phyloP scores from a whole-genome alignment of 208 protist species.

The Trypanosoma congolense region DNA sequence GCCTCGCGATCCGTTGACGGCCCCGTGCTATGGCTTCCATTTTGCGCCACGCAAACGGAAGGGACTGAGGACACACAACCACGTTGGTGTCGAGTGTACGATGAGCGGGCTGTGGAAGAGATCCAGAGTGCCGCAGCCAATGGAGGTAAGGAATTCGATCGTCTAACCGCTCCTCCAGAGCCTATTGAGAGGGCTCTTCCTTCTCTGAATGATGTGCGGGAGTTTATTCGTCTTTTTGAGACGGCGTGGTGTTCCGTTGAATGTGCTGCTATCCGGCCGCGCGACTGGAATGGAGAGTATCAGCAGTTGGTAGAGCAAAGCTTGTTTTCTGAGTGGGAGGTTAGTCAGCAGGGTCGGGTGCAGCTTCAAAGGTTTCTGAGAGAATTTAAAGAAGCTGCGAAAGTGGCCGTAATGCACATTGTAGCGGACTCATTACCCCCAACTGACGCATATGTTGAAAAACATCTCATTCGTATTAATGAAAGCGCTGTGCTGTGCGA shows the following conservation, averaged over 20 bases:
- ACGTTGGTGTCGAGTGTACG: slow-evolving; percentile 48
- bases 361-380: slow-evolving; percentile 18
- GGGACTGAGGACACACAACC: background rate
- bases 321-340: slow-evolving; percentile 14
- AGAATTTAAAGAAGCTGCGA: slow-evolving; percentile 32
- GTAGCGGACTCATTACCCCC: slow-evolving; percentile 36
- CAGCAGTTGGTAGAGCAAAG: slow-evolving; percentile 20
- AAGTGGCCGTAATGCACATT: slow-evolving; percentile 29
- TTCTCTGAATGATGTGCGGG: slow-evolving; percentile 5
- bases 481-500: slow-evolving; percentile 28
- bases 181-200: slow-evolving; percentile 2
- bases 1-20: slow-evolving; percentile 37
- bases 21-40: slow-evolving; percentile 34
- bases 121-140: background rate
- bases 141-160: background rate
- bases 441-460: slow-evolving; percentile 20
- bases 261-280: background rate
- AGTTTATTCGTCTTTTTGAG: slow-evolving; percentile 14
- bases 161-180: background rate
- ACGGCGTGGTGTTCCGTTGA: slow-evolving; percentile 3
- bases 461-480: slow-evolving; percentile 14
- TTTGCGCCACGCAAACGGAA: slow-evolving; percentile 1
- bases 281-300: slow-evolving; percentile 31
- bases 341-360: slow-evolving; percentile 8
- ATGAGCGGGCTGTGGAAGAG: slow-evolving; percentile 5